Base-by-base conservation (phyloP, 768 basidiomycete species). In the Lactarius tabidus region DNA sequence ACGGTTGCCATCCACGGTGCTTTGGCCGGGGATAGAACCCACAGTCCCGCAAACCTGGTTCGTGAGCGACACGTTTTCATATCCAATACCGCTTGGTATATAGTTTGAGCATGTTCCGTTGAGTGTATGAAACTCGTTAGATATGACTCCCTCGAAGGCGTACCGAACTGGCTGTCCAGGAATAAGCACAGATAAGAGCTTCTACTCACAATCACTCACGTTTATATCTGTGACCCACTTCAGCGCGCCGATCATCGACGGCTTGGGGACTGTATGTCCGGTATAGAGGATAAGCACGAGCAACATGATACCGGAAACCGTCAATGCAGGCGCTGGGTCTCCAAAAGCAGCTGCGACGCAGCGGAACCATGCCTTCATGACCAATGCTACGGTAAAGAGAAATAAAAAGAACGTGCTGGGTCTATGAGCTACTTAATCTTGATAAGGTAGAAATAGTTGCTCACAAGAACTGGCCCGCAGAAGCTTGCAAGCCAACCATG, bases 191-290 rank as follows among this genome's bases (percentile, higher is more conserved):
- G 75, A 68, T 56, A 54, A 6, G 45, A 33, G 20, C 38, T 28
- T 33, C 33, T 28, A 15, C 29, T 38, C 20, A 26, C n/a, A 1
- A 7, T 12, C n/a, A 72, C 79, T 67, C 66, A 83, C 86, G 54
- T 87, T 88, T 38, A 87, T 79, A 55, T 81, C 87, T 1, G 83
- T 81, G 35, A 93, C 87, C 92, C 92, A 94, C 78, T 91, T 91
- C 10, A 94, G 72, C 89, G 89, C 93, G 51, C 86, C 78, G 72
- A 91, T 89, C 88, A 91, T 90, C 66, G 81, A 78, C 67, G 79
- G 79, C 8, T 84, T 81, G 0, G 87, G 87, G 64, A 91, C 84
- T 59, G 86, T 82, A 72, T 89, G 89, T 5, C 89, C 90, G 23
- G 82, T 79, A 71, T 89, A 93, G 69, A 85, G 78, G 60, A 91